These are phyloP conservation scores for Xylariaceae sp. DNA, from an alignment of 2,329 filamentous ascomycete species.

Conservation along the genomic window DNA sequence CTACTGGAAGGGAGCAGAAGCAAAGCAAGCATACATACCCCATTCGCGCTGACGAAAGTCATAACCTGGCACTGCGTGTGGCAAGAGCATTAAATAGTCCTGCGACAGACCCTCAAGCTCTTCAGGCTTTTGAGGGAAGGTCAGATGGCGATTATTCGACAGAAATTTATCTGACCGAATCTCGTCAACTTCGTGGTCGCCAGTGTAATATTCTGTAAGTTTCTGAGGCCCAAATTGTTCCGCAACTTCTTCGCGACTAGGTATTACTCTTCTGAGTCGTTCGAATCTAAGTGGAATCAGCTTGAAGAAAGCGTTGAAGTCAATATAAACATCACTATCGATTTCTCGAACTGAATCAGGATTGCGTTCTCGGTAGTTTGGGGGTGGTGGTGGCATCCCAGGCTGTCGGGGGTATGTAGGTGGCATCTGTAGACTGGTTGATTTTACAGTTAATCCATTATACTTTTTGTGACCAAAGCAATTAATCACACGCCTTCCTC, in stretches of 20 bases:
- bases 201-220: not conserved
- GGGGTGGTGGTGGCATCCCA: no score
- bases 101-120: not conserved
- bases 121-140: not conserved
- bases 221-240: not conserved
- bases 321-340: no score
- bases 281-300: no score
- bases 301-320: no score
- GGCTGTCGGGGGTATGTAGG: no score
- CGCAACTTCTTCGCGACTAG: no score
- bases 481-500: not conserved
- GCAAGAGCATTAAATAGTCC: not conserved
- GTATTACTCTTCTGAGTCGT: no score
- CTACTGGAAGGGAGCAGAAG: not conserved
- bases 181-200: not conserved
- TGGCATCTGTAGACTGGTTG: not conserved
- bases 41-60: not conserved
- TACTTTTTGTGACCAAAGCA: slow-evolving; percentile 9
- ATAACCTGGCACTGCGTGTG: not conserved
- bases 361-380: no score
- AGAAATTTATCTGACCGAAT: not conserved
- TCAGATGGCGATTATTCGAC: not conserved
- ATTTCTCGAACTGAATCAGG: no score
- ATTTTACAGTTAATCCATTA: not conserved
- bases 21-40: not conserved